Percentiles rank a stretch among this genome's conserved stretches.
Evolutionary conservation across 176 grass and related monocot species (phyloP).

Genomic region (Eragrostis nindensis): DNA sequence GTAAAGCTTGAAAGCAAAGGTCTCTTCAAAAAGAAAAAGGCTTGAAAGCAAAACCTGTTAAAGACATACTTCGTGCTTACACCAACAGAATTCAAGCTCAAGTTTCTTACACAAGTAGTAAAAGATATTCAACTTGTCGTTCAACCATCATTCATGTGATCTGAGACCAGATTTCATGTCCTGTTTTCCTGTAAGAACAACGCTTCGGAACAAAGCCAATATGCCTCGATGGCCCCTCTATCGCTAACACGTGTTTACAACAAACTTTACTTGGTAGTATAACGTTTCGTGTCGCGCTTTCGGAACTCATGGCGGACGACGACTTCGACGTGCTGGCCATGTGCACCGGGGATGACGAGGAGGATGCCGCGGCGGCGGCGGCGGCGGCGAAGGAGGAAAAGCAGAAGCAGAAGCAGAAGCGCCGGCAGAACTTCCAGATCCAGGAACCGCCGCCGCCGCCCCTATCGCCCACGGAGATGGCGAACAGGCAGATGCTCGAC

Average conservation of each 20-base stretch:
- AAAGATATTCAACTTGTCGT: neutral
- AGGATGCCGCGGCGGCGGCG: neutral
- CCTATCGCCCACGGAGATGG: neutral
- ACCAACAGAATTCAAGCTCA: constrained; percentile 25
- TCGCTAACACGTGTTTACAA: no score
- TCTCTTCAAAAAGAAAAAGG: no score
- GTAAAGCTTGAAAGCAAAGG: constrained; percentile 1
- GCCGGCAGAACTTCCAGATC: neutral
- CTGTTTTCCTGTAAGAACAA: no score
- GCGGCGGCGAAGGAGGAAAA: neutral
- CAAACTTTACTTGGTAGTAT: no score
- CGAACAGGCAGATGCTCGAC: neutral
- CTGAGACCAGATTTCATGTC: no score
- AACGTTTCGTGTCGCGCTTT: no score
- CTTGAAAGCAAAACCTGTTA: constrained; percentile 32
- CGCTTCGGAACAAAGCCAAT: no score
- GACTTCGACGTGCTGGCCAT: neutral
- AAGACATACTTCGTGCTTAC: constrained; percentile 44
- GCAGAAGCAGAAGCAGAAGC: neutral
- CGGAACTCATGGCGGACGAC: neutral
- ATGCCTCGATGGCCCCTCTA: no score
- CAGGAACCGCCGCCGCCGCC: neutral
- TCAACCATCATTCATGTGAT: constrained; percentile 28
- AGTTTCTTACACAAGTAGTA: neutral
- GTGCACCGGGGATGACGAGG: neutral